Percentiles rank a stretch among this genome's conserved stretches.
phyloP scores from a whole-genome alignment of 495 filamentous ascomycete species.

The Aspergillus nanangensis region DNA sequence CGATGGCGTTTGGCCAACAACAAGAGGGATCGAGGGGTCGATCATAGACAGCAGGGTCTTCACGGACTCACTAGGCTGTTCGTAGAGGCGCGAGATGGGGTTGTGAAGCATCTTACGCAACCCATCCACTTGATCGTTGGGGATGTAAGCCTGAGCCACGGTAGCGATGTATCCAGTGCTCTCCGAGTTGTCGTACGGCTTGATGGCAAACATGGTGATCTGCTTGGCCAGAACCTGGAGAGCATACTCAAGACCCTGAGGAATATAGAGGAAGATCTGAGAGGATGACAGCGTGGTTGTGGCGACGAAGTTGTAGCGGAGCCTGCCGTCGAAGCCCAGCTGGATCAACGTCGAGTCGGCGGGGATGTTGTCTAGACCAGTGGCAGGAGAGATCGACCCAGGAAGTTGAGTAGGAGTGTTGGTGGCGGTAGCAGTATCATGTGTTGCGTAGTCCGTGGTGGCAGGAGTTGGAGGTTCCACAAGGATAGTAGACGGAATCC shows the following conservation, averaged over 20 bases:
- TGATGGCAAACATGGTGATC: constrained; percentile 65
- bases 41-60: constrained; percentile 72
- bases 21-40: constrained; percentile 77
- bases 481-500: constrained; percentile 20
- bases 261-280: constrained; percentile 84
- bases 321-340: constrained; percentile 72
- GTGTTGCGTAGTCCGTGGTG: constrained; percentile 18
- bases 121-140: constrained; percentile 55
- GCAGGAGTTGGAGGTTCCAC: constrained; percentile 17
- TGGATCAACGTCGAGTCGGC: constrained; percentile 67
- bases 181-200: constrained; percentile 70
- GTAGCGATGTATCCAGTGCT: constrained; percentile 79
- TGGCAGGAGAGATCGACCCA: constrained; percentile 67
- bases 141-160: constrained; percentile 70
- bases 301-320: constrained; percentile 83
- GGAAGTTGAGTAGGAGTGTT: constrained; percentile 59
- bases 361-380: constrained; percentile 47
- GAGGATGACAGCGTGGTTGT: constrained; percentile 61
- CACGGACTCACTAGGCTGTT: constrained; percentile 52
- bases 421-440: constrained; percentile 27
- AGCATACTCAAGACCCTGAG: constrained; percentile 67
- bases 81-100: constrained; percentile 68
- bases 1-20: constrained; percentile 48
- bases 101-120: constrained; percentile 62
- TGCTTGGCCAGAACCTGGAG: constrained; percentile 45